Evolutionary conservation across 306 rosid genomes (phyloP).

Genomic region (Lathyrus sativus): DNA sequence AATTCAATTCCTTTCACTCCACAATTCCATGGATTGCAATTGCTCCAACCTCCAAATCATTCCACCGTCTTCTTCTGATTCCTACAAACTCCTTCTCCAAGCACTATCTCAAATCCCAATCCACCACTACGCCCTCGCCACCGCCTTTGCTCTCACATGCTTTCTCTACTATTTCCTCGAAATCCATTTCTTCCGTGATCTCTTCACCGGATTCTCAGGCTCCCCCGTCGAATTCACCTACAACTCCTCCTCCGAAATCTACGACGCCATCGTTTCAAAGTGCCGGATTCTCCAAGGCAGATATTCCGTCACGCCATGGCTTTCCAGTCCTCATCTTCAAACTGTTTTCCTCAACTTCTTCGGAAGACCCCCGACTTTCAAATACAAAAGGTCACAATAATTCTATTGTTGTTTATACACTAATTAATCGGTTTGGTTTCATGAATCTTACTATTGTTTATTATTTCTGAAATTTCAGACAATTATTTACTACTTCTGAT

Average conservation of each 20-base stretch:
- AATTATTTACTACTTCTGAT: conserved; percentile 57
- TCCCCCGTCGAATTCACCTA: conserved; percentile 50
- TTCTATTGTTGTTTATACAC: neutral
- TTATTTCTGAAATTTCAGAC: conserved; percentile 45
- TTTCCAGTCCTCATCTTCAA: conserved; percentile 83
- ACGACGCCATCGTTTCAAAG: conserved; percentile 71
- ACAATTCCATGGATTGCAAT: conserved; percentile 34
- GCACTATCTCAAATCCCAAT: conserved; percentile 57
- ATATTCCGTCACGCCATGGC: conserved; percentile 79
- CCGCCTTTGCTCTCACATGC: neutral
- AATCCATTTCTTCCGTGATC: conserved; percentile 63
- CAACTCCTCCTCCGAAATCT: conserved; percentile 54
- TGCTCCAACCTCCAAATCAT: neutral
- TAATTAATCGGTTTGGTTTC: neutral
- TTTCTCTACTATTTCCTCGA: conserved; percentile 76
- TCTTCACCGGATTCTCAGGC: conserved; percentile 63
- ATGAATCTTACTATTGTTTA: conserved; percentile 26
- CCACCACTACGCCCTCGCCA: conserved; percentile 48
- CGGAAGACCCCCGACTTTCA: conserved; percentile 72
- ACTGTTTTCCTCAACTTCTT: conserved; percentile 67
- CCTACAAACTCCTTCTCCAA: conserved; percentile 53
- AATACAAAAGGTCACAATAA: conserved; percentile 55
- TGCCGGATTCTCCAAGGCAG: conserved; percentile 70
- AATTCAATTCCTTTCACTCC: neutral
- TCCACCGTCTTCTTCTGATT: conserved; percentile 13